Conservation (phyloP, 2,329 filamentous ascomycete genomes). For the Gaeumannomyces tritici region DNA sequence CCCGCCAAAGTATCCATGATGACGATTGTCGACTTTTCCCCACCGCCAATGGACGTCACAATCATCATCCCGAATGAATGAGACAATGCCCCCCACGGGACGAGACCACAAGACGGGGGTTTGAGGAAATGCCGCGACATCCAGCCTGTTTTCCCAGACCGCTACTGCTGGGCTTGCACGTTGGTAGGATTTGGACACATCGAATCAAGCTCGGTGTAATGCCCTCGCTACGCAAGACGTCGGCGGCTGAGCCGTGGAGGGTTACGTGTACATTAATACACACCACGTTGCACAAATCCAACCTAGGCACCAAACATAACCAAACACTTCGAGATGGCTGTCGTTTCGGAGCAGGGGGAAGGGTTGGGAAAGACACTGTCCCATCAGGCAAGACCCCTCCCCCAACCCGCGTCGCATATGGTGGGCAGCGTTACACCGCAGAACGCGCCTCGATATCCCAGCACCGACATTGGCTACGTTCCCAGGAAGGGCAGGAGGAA, state of each 20-base stretch:
- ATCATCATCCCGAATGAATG: background rate
- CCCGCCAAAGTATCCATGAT: background rate
- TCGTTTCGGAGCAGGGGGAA: background rate
- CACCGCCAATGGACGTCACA: background rate
- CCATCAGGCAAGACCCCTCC: too few relatives aligned
- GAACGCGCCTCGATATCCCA: background rate
- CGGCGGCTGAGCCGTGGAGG: background rate
- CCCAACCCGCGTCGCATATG: too few relatives aligned
- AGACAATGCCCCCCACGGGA: background rate
- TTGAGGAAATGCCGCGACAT: too few relatives aligned
- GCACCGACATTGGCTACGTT: background rate
- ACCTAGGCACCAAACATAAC: background rate
- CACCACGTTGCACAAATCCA: background rate
- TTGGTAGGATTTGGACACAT: background rate
- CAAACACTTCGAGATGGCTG: background rate
- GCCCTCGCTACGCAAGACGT: background rate
- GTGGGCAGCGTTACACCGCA: background rate
- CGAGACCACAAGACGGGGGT: background rate
- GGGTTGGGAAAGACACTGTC: background rate
- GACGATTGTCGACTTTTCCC: background rate
- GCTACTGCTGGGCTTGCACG: too few relatives aligned
- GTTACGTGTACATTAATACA: background rate
- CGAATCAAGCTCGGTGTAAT: background rate
- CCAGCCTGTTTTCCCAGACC: too few relatives aligned
- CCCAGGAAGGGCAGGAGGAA: background rate